Conservation (phyloP, 2,329 filamentous ascomycete genomes). For the Aureobasidium vineae region DNA sequence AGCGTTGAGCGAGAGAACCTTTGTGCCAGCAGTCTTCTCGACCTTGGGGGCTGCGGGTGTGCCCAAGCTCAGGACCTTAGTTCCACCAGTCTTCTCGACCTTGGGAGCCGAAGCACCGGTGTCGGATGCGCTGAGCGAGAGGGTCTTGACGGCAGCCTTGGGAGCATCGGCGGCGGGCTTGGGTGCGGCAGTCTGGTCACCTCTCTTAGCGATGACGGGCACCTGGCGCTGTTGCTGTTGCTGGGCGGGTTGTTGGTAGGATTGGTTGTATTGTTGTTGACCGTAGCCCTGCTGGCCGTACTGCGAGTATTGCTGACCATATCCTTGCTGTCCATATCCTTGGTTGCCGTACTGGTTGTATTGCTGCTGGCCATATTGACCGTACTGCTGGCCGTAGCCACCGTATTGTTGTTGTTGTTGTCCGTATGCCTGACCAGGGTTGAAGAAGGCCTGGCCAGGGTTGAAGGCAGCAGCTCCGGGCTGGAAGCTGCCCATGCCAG, state of each 20-base stretch:
- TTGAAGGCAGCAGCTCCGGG: slow-evolving; percentile 41
- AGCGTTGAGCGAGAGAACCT: slow-evolving; percentile 68
- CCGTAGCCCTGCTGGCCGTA: slow-evolving; percentile 30
- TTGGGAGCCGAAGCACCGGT: slow-evolving; percentile 55
- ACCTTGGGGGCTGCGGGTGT: slow-evolving; percentile 48
- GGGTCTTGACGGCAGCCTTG: slow-evolving; percentile 54
- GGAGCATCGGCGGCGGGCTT: slow-evolving; percentile 52
- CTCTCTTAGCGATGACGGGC: slow-evolving; percentile 64
- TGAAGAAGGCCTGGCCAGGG: slow-evolving; percentile 41
- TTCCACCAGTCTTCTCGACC: slow-evolving; percentile 50
- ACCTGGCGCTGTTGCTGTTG: slow-evolving; percentile 50
- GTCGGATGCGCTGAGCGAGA: slow-evolving; percentile 54
- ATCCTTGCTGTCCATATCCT: slow-evolving; percentile 40
- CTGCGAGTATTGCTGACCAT: slow-evolving; percentile 32
- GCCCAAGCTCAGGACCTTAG: slow-evolving; percentile 73
- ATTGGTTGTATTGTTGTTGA: slow-evolving; percentile 37
- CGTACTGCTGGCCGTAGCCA: slow-evolving; percentile 31
- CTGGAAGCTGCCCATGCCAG: slow-evolving; percentile 34
- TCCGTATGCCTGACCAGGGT: slow-evolving; percentile 36
- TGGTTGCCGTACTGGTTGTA: slow-evolving; percentile 37
- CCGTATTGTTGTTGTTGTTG: slow-evolving; percentile 41
- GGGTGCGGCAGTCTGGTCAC: slow-evolving; percentile 50
- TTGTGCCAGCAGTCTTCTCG: slow-evolving; percentile 55
- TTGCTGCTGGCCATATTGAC: slow-evolving; percentile 32
- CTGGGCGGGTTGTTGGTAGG: slow-evolving; percentile 48